Percentiles rank a stretch among this genome's conserved stretches.
Evolutionary conservation across 2,329 filamentous ascomycete species (phyloP).

Genomic region (Colletotrichum musae): DNA sequence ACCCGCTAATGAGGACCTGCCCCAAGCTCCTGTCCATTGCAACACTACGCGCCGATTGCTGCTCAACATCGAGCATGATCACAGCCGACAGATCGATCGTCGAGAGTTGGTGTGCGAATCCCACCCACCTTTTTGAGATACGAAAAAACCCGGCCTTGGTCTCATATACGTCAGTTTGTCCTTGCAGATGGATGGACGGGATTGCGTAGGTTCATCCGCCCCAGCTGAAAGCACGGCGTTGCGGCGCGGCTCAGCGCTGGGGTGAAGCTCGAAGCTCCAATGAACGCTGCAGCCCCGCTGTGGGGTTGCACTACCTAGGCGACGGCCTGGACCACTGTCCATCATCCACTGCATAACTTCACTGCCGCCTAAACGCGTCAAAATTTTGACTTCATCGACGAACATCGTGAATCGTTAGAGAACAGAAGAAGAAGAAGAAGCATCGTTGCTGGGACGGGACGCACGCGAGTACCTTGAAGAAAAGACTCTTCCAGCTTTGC

Average conservation of each 20-base stretch:
- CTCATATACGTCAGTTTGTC: conserved; percentile 12
- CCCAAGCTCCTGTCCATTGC: conserved; percentile 9
- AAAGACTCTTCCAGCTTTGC: no score
- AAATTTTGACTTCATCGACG: background rate
- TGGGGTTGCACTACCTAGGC: conserved; percentile 30
- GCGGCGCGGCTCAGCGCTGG: conserved; percentile 19
- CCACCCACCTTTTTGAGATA: background rate
- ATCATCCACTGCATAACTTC: conserved; percentile 37
- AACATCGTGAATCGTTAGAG: background rate
- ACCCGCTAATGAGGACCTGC: background rate
- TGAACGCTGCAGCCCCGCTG: conserved; percentile 32
- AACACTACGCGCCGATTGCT: no score
- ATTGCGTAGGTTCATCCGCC: conserved; percentile 7
- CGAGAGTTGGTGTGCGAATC: background rate
- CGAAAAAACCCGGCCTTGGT: background rate
- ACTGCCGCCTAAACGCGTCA: background rate
- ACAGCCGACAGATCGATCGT: background rate
- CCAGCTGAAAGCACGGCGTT: conserved; percentile 18
- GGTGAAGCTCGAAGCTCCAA: conserved; percentile 14
- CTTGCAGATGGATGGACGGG: conserved; percentile 5
- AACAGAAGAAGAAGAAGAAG: background rate
- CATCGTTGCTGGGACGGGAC: background rate
- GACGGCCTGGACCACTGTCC: conserved; percentile 9
- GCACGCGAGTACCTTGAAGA: background rate
- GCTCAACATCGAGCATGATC: background rate